Evolutionary conservation across 1,284 basidiomycete species (phyloP), one percentile per base, ranked within the genome.

Genomic region (Apiotrichum domesticum): DNA sequence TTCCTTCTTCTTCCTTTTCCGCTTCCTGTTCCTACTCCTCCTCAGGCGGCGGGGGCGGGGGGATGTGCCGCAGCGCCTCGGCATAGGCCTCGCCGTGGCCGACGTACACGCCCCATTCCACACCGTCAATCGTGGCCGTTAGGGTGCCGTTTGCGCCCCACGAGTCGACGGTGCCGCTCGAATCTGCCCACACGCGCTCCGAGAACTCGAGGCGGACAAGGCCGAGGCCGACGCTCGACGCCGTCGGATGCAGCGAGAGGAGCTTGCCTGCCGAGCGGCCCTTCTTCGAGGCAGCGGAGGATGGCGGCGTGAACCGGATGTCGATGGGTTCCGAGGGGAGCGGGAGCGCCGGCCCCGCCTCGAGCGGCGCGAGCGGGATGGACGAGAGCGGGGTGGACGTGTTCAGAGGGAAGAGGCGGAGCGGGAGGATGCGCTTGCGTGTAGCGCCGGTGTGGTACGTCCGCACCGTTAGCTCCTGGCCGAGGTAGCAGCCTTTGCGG

Each of bases 401-500:
- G 45, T 46, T 35, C 14, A 64, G 46, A 11, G 64, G 63, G 47
- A 67, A 59, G 4, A 74, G 57, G 35, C 80, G 69, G 1, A 97
- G 82, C 3, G 94, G 93, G 7, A 95, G 78, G 47, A 95, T 87
- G 15, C 96, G 85, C 76, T 98, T 98, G 56, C 96, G 82, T 33
- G 97, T 81, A 13, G 89, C 83, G 6, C 96, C 96, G 1, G 89
- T 97, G 72, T 97, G 92, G 73, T 96, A 95, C 29, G 95, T 98
- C 35, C 96, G 84, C 2, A 97, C 94, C 0, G 95, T 98, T 43
- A 98, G 79, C 69, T 98, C 96, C 79, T 99, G 96, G 3, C 96
- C 96, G 2, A 98, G 86, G 70, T 98, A 98, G 74, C 96, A 99
- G 6, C 96, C 96, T 77, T 99, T 98, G 50, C 89, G 82, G 73